Conservation (phyloP, 139 green algal genomes). For the Chlamydomonas applanata region DNA sequence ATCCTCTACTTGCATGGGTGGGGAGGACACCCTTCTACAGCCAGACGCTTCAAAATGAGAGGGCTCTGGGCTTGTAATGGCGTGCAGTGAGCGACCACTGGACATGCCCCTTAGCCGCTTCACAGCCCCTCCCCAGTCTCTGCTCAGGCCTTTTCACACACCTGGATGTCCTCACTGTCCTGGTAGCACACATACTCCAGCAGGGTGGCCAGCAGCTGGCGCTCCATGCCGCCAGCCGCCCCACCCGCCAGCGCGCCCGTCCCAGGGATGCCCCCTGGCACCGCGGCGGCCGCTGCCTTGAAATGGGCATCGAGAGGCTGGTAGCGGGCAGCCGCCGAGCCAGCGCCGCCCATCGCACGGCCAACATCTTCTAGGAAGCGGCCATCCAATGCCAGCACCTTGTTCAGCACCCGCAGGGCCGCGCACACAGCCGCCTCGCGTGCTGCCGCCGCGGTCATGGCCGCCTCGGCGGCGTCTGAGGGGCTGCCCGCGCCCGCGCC, state of each 20-base stretch:
- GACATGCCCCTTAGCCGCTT: too few species aligned
- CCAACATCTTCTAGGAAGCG: slow-evolving; percentile 15
- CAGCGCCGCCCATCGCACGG: background rate
- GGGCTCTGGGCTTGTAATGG: too few species aligned
- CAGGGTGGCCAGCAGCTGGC: slow-evolving; percentile 46
- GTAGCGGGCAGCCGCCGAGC: slow-evolving; percentile 5
- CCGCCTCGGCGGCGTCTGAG: background rate
- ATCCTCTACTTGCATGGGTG: too few species aligned
- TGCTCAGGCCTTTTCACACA: background rate
- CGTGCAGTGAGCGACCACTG: too few species aligned
- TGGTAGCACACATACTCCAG: slow-evolving; percentile 67
- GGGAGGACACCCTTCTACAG: too few species aligned
- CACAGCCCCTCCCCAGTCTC: too few species aligned
- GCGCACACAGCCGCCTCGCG: slow-evolving; percentile 49
- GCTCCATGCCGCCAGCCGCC: background rate
- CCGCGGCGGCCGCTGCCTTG: background rate
- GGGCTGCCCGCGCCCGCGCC: too few species aligned
- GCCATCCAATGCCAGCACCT: slow-evolving; percentile 43
- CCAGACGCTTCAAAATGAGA: too few species aligned
- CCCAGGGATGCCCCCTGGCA: background rate
- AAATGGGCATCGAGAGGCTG: slow-evolving; percentile 27
- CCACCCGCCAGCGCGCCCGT: background rate
- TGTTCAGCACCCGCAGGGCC: slow-evolving; percentile 55
- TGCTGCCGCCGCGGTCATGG: background rate
- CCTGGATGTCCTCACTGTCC: slow-evolving; percentile 53